Base-by-base conservation (phyloP, 805 yeast species). In the Metschnikowia noctiluminum region DNA sequence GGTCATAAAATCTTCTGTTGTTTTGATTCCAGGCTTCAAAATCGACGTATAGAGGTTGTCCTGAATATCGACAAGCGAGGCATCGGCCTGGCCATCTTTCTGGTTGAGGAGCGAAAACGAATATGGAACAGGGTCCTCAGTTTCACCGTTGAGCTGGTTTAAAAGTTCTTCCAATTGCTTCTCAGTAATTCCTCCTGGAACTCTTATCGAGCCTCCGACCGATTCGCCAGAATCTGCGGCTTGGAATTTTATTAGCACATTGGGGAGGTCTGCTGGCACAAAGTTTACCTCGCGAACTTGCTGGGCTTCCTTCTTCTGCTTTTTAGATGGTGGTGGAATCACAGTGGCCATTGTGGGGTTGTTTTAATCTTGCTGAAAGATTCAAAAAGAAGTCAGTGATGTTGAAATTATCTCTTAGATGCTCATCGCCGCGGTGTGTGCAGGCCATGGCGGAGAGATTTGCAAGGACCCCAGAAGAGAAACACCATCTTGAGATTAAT, bases 1-100 rank as follows among this genome's bases (percentile, higher is more conserved):
- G 0, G 96, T 91, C 72, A 94, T 71, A 60, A 86, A 86, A 68
- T 94, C 99, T 76, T 94, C 99, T 0, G 98, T 87, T 7, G 96
- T 81, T 61, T 86, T 86, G 56, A 84, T 74, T 1, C 92, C 89
- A 0, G 97, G 97, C 61, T 88, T 86, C 55, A 94, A 75, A 26
- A 94, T 81, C 3, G 96, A 87, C 26, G 79, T 66, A 64, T 90
- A 92, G 41, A 94, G 63, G 62, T 89, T 86, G 53, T 84, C 88
- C 50, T 76, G 80, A 55, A 94, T 85, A 59, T 91, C 97, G 31
- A 89, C 73, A 47, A 85, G 64, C 35, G 71, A 70, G 12, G 60
- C 62, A 2, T 68, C 69, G 36, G 62, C 68, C 14, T 58, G 60
- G 36, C 45, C 54, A 10, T 74, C 76, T 7, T 73, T 74, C 9